Percentiles rank a stretch among this genome's conserved stretches.
phyloP scores from a whole-genome alignment of 192 early-diverging fungal species.

The Helicostylum pulchrum region DNA sequence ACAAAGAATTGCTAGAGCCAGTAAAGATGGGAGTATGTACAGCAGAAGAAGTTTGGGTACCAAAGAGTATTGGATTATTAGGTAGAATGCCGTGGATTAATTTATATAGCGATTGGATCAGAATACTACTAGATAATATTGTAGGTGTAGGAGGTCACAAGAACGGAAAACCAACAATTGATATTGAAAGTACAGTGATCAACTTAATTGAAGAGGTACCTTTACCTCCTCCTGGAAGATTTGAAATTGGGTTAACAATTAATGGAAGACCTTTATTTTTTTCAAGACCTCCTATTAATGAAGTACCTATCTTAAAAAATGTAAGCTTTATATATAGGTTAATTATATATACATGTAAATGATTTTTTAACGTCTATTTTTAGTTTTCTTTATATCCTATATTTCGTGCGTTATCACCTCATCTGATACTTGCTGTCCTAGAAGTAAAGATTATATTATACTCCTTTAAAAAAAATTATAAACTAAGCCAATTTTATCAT shows the following conservation, averaged over 20 bases:
- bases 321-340: conserved; percentile 40
- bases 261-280: conserved; percentile 58
- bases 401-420: conserved; percentile 62
- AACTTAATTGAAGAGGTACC: conserved; percentile 74
- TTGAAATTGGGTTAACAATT: conserved; percentile 70
- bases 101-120: conserved; percentile 74
- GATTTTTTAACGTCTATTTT: neutral
- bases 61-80: conserved; percentile 63
- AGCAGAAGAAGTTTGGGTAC: conserved; percentile 63
- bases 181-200: conserved; percentile 36
- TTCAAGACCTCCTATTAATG: conserved; percentile 73
- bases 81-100: conserved; percentile 73
- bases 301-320: conserved; percentile 70
- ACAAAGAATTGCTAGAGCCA: conserved; percentile 59
- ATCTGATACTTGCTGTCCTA: conserved; percentile 62
- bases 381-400: conserved; percentile 78
- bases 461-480: neutral
- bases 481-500: neutral
- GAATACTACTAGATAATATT: conserved; percentile 51
- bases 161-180: conserved; percentile 2
- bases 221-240: conserved; percentile 75
- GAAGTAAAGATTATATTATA: conserved; percentile 47
- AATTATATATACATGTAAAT: neutral
- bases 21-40: conserved; percentile 54
- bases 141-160: conserved; percentile 46